Conservation (phyloP, 306 rosid genomes). For the Quercus glauca region DNA sequence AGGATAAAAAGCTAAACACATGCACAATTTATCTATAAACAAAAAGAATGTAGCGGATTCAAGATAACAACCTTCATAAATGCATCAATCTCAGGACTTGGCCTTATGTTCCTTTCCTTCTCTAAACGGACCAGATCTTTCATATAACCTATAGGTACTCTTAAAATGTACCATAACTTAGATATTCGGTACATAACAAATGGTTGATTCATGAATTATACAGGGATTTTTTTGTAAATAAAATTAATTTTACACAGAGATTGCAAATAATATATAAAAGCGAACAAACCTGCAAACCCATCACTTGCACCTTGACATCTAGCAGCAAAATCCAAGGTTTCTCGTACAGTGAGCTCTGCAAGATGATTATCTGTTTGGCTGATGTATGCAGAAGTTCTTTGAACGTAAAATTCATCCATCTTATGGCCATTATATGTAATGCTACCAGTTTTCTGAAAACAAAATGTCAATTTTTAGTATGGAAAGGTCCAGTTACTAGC, state of each 20-base stretch:
- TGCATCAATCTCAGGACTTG: conserved; percentile 82
- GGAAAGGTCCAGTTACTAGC: background rate
- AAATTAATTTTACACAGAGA: background rate
- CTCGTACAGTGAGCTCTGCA: conserved; percentile 83
- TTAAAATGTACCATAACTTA: background rate
- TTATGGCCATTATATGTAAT: conserved; percentile 72
- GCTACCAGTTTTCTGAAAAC: conserved; percentile 56
- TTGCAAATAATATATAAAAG: background rate
- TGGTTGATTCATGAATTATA: background rate
- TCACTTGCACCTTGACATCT: conserved; percentile 86
- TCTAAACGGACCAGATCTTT: conserved; percentile 47
- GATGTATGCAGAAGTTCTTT: conserved; percentile 82
- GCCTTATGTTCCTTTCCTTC: conserved; percentile 57
- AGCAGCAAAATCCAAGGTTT: conserved; percentile 90
- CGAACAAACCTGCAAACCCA: conserved; percentile 63
- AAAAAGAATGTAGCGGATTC: background rate
- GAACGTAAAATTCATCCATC: conserved; percentile 59
- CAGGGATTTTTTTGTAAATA: background rate
- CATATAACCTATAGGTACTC: conserved; percentile 37
- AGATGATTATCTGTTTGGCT: conserved; percentile 89
- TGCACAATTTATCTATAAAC: background rate
- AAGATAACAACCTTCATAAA: conserved; percentile 73
- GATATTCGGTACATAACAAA: background rate
- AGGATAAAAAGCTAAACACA: background rate
- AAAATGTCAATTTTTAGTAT: background rate